phyloP scores from a whole-genome alignment of 129 eudicot species.

The Solidago caesia region DNA sequence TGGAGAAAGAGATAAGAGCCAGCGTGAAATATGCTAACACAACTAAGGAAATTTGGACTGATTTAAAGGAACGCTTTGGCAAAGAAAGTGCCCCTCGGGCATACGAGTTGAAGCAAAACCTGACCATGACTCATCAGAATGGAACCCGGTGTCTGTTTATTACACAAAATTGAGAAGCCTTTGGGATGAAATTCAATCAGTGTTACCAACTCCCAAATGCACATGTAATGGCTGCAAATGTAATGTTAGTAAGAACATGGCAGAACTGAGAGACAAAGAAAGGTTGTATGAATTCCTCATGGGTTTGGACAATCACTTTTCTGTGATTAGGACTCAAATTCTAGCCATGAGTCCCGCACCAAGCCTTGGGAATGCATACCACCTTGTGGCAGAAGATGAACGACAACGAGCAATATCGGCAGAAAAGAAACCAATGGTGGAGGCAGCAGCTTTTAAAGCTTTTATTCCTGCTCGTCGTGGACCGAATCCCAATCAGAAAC shows the following conservation, averaged over 20 bases:
- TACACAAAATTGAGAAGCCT: too few relatives aligned
- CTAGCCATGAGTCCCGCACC: background rate
- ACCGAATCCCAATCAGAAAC: too few relatives aligned
- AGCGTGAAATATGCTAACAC: background rate
- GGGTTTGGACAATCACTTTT: background rate
- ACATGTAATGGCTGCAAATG: too few relatives aligned
- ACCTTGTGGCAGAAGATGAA: slow-evolving; percentile 5
- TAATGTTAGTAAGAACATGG: too few relatives aligned
- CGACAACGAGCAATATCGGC: background rate
- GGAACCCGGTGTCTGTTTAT: too few relatives aligned
- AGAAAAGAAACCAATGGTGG: background rate
- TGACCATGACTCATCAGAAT: too few relatives aligned
- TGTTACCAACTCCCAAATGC: too few relatives aligned
- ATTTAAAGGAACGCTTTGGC: background rate
- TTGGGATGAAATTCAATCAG: too few relatives aligned
- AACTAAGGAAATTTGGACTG: background rate
- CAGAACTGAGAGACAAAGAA: background rate
- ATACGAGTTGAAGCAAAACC: too few relatives aligned
- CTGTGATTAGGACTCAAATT: too few relatives aligned
- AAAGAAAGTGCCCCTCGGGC: too few relatives aligned
- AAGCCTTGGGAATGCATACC: background rate
- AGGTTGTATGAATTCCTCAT: background rate
- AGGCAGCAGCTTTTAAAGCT: background rate
- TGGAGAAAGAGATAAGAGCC: background rate
- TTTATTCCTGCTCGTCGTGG: too few relatives aligned